Evolutionary conservation across 108 stramenopile species (phyloP), one percentile per base, ranked within the genome.

Genomic region (Skeletonema menzelii): DNA sequence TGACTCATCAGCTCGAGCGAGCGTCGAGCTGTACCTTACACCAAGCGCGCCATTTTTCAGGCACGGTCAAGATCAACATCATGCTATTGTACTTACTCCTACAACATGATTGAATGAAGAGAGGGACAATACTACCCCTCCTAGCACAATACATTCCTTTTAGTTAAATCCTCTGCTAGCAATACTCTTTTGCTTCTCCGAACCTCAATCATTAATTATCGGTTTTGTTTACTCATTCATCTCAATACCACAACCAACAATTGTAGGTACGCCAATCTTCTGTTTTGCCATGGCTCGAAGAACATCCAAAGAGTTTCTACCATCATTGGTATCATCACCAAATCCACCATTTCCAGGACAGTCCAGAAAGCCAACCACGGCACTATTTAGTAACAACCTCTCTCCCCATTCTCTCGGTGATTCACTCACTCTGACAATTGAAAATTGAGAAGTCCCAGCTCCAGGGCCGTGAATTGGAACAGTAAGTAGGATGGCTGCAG

Each of bases 371-470:
- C 89, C 89, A 44, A 90, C 59, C 10, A 87, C 83, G 17, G 75
- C 89, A 27, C 63, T 70, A 68, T 88, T 90, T 37, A 88, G 38
- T 11, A 88, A 65, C 53, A 90, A 61, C 58, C 87, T 68, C 63
- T 87, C 89, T 6, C 80, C 57, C 89, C 89, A 90, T 72, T 90
- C 89, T 44, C 62, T 80, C 15, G 89, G 89, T 20, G 86, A 87
- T 69, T 87, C 89, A 6, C 80, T 77, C 17, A 90, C 87, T 44
- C 89, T 69, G 15, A 90, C 85, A 44, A 90, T 88, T 0, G 85
- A 84, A 44, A 87, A 81, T 71, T 75, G 78, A 22, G 81, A 69
- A 27, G 67, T 73, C 8, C 87, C 84, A 17, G 34, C 47, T 15
- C 82, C 84, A 20, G 88, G 86, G 11, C 88, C 88, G 4, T 72